These are phyloP conservation scores for Cutaneotrichosporon sp. DNA, from an alignment of 1,284 basidiomycete genomes.

Conservation along the genomic window DNA sequence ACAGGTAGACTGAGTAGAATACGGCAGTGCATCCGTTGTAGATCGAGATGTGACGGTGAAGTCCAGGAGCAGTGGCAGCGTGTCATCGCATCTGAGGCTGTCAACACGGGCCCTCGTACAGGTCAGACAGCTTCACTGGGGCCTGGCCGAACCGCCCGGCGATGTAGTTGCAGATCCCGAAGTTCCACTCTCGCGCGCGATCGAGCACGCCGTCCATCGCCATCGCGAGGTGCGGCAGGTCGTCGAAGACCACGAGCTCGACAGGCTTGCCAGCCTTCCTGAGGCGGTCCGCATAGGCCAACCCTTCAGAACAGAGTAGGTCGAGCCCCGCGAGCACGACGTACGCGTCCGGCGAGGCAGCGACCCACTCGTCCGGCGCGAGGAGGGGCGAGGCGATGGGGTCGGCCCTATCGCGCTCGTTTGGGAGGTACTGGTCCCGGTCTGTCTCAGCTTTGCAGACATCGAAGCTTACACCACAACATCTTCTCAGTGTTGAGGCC, in stretches of 20 bases:
- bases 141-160: not conserved
- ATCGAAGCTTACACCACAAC: not conserved
- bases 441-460: not conserved
- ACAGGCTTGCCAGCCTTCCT: not conserved
- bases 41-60: too few species aligned
- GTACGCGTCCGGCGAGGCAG: not conserved
- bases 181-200: not conserved
- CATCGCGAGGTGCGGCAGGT: not conserved
- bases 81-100: too few species aligned
- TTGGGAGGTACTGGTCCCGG: not conserved
- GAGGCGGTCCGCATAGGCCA: not conserved
- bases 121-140: too few species aligned
- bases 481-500: not conserved
- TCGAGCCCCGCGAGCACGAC: not conserved
- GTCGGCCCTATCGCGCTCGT: not conserved
- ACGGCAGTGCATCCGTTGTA: too few species aligned
- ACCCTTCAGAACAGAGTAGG: not conserved
- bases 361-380: not conserved
- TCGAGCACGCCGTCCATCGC: not conserved
- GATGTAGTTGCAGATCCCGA: not conserved
- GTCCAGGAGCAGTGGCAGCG: too few species aligned
- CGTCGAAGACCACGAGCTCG: not conserved
- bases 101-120: too few species aligned
- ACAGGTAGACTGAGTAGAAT: too few species aligned
- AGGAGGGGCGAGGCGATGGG: not conserved